Conservation (phyloP, 225 moss, liverwort and hornwort species). For the Physcomitrellopsis africana region DNA sequence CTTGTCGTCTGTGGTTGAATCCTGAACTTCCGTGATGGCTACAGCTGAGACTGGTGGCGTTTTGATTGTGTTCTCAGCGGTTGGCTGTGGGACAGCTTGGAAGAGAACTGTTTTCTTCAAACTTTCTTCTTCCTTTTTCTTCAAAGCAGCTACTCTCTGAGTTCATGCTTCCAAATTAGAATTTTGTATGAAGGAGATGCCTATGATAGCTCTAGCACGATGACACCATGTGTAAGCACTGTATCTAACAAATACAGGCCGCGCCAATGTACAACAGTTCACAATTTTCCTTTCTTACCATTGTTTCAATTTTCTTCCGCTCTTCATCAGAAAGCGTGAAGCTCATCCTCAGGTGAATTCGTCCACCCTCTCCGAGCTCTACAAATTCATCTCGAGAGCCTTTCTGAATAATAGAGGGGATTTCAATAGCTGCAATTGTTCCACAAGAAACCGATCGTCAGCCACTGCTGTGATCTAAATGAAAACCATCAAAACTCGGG, state of each 20-base stretch:
- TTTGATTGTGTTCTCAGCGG: constrained; percentile 15
- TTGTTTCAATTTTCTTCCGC: constrained; percentile 59
- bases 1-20: background rate
- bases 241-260: background rate
- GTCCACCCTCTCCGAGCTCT: constrained; percentile 66
- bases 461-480: background rate
- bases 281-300: constrained; percentile 41
- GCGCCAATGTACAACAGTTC: background rate
- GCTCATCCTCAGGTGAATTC: constrained; percentile 72
- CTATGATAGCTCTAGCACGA: too few relatives aligned
- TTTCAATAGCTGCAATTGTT: constrained; percentile 67
- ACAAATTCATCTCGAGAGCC: constrained; percentile 75
- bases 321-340: constrained; percentile 70
- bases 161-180: background rate
- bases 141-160: constrained; percentile 55
- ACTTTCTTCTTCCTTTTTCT: constrained; percentile 43
- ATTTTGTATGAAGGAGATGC: too few relatives aligned
- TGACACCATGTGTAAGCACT: too few relatives aligned
- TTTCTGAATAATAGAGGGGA: constrained; percentile 69
- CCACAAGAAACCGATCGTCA: constrained; percentile 17
- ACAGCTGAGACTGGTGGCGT: constrained; percentile 16
- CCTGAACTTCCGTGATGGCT: constrained; percentile 33
- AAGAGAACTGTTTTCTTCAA: constrained; percentile 36
- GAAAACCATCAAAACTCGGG: background rate
- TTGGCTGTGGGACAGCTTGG: constrained; percentile 34